Evolutionary conservation across 2,329 filamentous ascomycete genomes (phyloP), one percentile per base, ranked within the genome.

Genomic region (Fusarium anguioides): DNA sequence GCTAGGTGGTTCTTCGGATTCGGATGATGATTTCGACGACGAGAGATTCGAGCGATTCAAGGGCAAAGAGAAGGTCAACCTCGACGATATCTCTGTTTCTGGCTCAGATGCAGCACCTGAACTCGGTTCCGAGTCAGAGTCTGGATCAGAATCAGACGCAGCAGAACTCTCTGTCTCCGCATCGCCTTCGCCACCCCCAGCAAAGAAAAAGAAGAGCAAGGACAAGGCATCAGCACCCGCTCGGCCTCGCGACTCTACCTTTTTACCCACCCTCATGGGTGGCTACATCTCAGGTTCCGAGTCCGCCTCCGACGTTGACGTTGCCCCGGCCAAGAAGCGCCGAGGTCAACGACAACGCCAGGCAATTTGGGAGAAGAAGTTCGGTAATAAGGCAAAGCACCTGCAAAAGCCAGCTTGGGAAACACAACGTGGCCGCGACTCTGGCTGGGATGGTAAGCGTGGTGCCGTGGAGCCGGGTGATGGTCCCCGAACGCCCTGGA

Each of bases 311-410:
- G 89, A 91, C 65, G 81, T 92, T 21, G 91, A 93, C 50, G 77
- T 83, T 3, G 86, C 85, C 8, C 82, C 82, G 2, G 78, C 83
- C 0, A 87, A 87, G 70, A 94, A 94, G 78, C 94, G 95, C 72
- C 84, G 91, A 21, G 92, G 92, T 5, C 92, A 96, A 78, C 86
- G 89, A 40, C 91, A 90, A n/a, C 87, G 92, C 10, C 91, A 92
- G 74, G 87, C 89, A 23, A 91, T 96, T 59, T 91, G 89, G 82
- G 92, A 95, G 80, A 90, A 92, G 80, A 95, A 94, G 75, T 95
- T 85, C 75, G 91, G 91, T 47, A 82, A 84, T 15, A 84, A 86
- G 64, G 93, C 92, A 2, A 91, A 89, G 69, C 91, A 94, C 72
- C 76, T 89, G 40, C 81, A 82, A 58, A 76, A 78, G 66, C 69